Percentiles rank a stretch among this genome's conserved stretches.
These are phyloP conservation scores for Mallotus japonicus DNA, from an alignment of 441 rosid species.

Conservation along the genomic window DNA sequence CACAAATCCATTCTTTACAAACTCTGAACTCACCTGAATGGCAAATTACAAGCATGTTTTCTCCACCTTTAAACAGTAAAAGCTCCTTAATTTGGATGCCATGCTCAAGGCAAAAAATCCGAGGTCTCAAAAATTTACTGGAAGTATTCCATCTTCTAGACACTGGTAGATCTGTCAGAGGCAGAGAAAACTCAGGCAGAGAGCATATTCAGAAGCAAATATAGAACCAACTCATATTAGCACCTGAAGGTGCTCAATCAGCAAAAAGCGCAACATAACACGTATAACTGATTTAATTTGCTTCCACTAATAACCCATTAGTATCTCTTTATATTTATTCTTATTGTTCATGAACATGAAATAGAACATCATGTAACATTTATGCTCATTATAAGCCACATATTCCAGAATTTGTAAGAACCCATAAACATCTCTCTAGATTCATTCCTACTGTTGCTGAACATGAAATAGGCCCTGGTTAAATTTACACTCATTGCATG, in stretches of 20 bases:
- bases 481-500: too few species aligned
- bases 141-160: slow-evolving; percentile 54
- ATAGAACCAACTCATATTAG: slow-evolving; percentile 24
- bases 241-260: slow-evolving; percentile 19
- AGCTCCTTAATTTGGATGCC: slow-evolving; percentile 72
- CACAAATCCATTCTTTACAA: too few species aligned
- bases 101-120: slow-evolving; percentile 97
- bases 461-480: too few species aligned
- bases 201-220: slow-evolving; percentile 34
- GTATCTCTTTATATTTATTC: neutral
- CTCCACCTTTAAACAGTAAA: slow-evolving; percentile 76
- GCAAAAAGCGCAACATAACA: slow-evolving; percentile 16
- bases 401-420: too few species aligned
- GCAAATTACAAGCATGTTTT: slow-evolving; percentile 72
- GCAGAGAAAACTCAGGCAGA: slow-evolving; percentile 27
- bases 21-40: slow-evolving; percentile 99
- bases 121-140: slow-evolving; percentile 64
- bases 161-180: slow-evolving; percentile 33
- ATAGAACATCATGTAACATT: neutral
- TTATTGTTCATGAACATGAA: neutral
- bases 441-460: too few species aligned
- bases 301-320: slow-evolving; percentile 12
- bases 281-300: slow-evolving; percentile 13
- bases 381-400: too few species aligned
- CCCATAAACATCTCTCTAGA: too few species aligned